phyloP scores from a whole-genome alignment of 1,284 basidiomycete genomes.

The Leccinum pallidistipes region DNA sequence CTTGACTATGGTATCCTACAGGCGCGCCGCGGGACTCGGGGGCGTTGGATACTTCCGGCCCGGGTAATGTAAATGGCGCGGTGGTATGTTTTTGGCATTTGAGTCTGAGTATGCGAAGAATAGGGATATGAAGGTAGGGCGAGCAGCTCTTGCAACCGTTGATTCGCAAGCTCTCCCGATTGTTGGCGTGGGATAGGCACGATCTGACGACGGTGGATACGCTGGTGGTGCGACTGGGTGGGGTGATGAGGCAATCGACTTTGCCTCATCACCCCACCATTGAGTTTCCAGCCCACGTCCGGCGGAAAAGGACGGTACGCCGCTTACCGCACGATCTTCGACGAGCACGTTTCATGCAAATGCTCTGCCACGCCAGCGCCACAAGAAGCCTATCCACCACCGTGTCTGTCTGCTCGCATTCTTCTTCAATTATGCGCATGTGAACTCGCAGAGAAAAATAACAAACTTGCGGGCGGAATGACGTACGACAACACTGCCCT shows the following conservation, averaged over 20 bases:
- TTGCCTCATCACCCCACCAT: too few relatives aligned
- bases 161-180: slow-evolving; percentile 14
- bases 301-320: not conserved
- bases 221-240: slow-evolving; percentile 3
- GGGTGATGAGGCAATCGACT: not conserved
- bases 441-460: too few relatives aligned
- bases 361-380: not conserved
- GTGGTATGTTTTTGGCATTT: slow-evolving; percentile 1
- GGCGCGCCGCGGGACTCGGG: not conserved
- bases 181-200: slow-evolving; percentile 17
- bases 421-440: too few relatives aligned
- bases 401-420: not conserved
- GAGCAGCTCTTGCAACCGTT: slow-evolving; percentile 31
- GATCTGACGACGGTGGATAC: slow-evolving; percentile 12
- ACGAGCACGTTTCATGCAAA: not conserved
- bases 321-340: not conserved
- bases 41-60: not conserved
- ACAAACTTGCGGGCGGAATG: too few relatives aligned
- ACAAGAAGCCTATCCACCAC: not conserved
- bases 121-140: slow-evolving; percentile 10
- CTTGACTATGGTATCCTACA: slow-evolving; percentile 5
- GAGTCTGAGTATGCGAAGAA: slow-evolving; percentile 4
- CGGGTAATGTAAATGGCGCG: not conserved
- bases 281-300: too few relatives aligned
- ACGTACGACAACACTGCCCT: too few relatives aligned